These are phyloP conservation scores for Helianthus tuberosus DNA, from an alignment of 129 eudicot genomes.

Conservation along the genomic window DNA sequence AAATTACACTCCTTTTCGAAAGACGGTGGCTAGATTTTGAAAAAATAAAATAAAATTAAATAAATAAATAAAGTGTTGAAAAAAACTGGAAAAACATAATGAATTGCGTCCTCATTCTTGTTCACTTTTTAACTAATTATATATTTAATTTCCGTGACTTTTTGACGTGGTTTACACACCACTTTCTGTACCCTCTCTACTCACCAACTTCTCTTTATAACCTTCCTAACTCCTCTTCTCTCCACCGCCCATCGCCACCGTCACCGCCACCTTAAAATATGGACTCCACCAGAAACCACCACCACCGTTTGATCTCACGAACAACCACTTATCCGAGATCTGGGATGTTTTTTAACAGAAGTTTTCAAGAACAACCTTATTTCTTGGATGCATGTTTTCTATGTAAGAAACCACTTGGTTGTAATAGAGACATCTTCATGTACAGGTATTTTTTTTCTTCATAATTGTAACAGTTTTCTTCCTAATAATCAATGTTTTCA, in stretches of 20 bases:
- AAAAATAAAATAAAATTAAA: too few relatives aligned
- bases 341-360: constrained; percentile 35
- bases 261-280: constrained; percentile 5
- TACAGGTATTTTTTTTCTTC: constrained; percentile 41
- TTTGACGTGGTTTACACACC: constrained; percentile 39
- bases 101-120: background rate
- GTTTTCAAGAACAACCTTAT: constrained; percentile 42
- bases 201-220: constrained; percentile 49
- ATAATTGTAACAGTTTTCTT: too few relatives aligned
- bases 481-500: too few relatives aligned
- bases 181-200: constrained; percentile 21
- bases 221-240: constrained; percentile 4
- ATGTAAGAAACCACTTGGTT: constrained; percentile 53
- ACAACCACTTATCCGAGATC: constrained; percentile 41
- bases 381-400: constrained; percentile 43
- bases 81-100: background rate
- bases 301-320: constrained; percentile 30
- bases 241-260: constrained; percentile 1
- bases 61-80: background rate
- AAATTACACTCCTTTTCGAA: background rate
- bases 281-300: constrained; percentile 40
- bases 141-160: constrained; percentile 7
- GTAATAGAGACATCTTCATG: constrained; percentile 59
- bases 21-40: background rate
- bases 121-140: constrained; percentile 17